phyloP scores from a whole-genome alignment of 805 yeast genomes.

The Yamadazyma olivae region DNA sequence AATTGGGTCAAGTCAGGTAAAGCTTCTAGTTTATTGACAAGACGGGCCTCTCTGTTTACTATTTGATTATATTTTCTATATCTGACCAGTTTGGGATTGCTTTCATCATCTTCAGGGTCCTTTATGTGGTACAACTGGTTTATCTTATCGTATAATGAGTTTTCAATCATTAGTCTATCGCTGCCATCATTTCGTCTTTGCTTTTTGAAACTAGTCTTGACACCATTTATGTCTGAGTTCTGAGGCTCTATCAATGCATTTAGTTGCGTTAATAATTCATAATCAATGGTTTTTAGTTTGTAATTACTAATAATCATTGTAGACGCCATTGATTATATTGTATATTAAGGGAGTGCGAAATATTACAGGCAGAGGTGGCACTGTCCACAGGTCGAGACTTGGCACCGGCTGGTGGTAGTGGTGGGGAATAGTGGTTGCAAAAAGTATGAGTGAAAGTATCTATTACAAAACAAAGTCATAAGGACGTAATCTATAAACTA shows the following conservation, averaged over 20 bases:
- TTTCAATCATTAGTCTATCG: slow-evolving; percentile 13
- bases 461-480: neutral
- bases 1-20: neutral
- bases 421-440: no score
- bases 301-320: neutral
- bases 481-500: neutral
- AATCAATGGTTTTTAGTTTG: neutral
- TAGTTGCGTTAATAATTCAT: no score
- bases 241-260: no score
- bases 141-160: slow-evolving; percentile 14
- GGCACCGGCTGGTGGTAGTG: no score
- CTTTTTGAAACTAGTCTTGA: no score
- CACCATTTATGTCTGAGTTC: no score
- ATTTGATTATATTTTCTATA: slow-evolving; percentile 9
- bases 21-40: neutral
- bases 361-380: no score
- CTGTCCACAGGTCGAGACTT: no score
- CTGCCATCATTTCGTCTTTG: slow-evolving; percentile 2
- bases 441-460: no score
- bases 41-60: slow-evolving; percentile 1
- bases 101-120: slow-evolving; percentile 2
- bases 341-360: no score
- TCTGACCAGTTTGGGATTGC: slow-evolving; percentile 6
- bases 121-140: slow-evolving; percentile 10
- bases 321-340: no score